Base-by-base conservation (phyloP, 1,139 yeast genomes). In the Kazachstania sp. region DNA sequence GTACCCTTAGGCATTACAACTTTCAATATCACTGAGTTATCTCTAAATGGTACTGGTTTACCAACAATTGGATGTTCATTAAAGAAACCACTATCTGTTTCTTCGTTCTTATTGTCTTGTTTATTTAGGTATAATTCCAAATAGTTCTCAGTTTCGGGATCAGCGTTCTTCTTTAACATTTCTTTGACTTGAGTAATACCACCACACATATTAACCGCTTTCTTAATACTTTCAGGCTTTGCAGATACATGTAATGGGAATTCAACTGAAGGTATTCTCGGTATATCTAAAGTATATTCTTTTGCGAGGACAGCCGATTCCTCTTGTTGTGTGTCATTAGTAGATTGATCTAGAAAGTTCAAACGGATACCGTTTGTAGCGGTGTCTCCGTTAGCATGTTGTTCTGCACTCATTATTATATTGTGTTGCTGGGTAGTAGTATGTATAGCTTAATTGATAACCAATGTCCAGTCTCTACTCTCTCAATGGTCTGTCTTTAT, bases 1-100 rank as follows among this genome's bases (percentile, higher is more conserved):
- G 78, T 73, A 29, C 71, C 71, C 59, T 78, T 83, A 2, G 96
- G 94, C 12, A 92, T 70, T 2, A 79, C 73, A 0, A 92, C 71
- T 57, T 83, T 84, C 44, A 90, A 58, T 34, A 92, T 61, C 1
- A 90, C 68, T 51, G 86, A 81, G 55, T 85, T 92, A 44, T 63
- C 65, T 34, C 62, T 56, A 41, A 74, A 71, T 58, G 72, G 57
- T 59, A 72, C 54, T 63, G 52, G 45, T 53, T 69, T 61, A 52
- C 88, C 73, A 66, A 73, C 66, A 3, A 92, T 71, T 0, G 97
- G 96, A 63, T 92, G 98, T 53, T 86, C 92, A 63, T 84, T 65
- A 45, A 65, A 65, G 46, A 60, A 64, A 5, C 23, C 19, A 4
- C 20, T 13, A 2, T 29, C 36, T 9, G 19, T 18, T 23, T 23